These are phyloP conservation scores for Sordariomycetes sp. DNA, from an alignment of 2,329 filamentous ascomycete genomes.

Conservation along the genomic window DNA sequence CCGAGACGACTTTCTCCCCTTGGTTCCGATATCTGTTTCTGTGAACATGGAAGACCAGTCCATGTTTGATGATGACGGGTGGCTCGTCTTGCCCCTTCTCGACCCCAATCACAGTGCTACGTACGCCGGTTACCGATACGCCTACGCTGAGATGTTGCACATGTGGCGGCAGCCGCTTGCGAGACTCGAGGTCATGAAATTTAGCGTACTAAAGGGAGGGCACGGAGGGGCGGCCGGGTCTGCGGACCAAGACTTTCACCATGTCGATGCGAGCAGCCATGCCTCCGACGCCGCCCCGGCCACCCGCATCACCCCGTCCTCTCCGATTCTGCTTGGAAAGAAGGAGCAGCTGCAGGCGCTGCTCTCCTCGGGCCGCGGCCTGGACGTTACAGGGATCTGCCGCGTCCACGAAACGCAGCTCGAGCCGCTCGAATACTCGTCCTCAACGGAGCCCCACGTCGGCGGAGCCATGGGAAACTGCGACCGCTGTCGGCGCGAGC, in stretches of 20 bases:
- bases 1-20: conserved; percentile 31
- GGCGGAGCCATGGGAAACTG: conserved; percentile 39
- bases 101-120: conserved; percentile 35
- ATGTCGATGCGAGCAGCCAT: conserved; percentile 20
- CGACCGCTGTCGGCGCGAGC: conserved; percentile 40
- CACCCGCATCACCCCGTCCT: conserved; percentile 12
- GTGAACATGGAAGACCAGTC: conserved; percentile 50
- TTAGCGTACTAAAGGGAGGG: conserved; percentile 47
- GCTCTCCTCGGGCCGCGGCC: conserved; percentile 41
- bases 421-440: conserved; percentile 42
- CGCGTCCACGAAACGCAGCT: conserved; percentile 52
- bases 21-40: conserved; percentile 25
- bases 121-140: conserved; percentile 51
- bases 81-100: conserved; percentile 48
- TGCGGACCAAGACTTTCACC: conserved; percentile 10
- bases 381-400: conserved; percentile 54
- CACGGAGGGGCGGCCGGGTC: conserved; percentile 16
- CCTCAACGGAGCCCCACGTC: conserved; percentile 21
- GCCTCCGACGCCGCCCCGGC: background rate
- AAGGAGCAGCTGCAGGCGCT: conserved; percentile 40
- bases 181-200: conserved; percentile 58
- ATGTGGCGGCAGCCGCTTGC: conserved; percentile 54
- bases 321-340: conserved; percentile 46
- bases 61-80: conserved; percentile 60
- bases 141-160: conserved; percentile 59